phyloP scores from a whole-genome alignment of 2,329 filamentous ascomycete genomes.

The Penicillium capsulatum region DNA sequence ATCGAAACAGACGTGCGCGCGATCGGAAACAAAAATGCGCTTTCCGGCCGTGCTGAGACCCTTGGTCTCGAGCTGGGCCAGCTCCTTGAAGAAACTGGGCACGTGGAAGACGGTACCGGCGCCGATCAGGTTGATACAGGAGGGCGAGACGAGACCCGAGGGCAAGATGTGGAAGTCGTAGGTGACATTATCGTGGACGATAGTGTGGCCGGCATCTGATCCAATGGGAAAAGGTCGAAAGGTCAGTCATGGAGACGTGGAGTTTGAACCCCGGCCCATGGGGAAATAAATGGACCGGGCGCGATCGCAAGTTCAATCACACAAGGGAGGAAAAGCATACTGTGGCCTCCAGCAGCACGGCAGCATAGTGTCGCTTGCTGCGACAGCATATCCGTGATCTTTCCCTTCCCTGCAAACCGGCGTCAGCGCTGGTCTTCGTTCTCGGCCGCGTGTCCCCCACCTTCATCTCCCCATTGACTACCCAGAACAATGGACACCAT shows the following conservation, averaged over 20 bases:
- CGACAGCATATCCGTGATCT: constrained; percentile 47
- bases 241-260: not conserved
- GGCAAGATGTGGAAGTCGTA: constrained; percentile 50
- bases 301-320: too few relatives aligned
- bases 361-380: constrained; percentile 43
- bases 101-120: constrained; percentile 47
- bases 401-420: constrained; percentile 40
- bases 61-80: constrained; percentile 42
- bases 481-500: constrained; percentile 46
- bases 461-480: constrained; percentile 49
- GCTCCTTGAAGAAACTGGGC: constrained; percentile 48
- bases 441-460: constrained; percentile 21
- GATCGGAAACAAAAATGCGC: constrained; percentile 46
- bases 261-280: not conserved
- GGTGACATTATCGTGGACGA: constrained; percentile 44
- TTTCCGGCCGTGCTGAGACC: constrained; percentile 39
- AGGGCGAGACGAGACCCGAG: constrained; percentile 43
- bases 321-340: constrained; percentile 28
- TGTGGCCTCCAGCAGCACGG: constrained; percentile 47
- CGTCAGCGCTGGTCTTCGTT: not conserved
- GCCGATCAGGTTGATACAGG: constrained; percentile 46
- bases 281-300: too few relatives aligned
- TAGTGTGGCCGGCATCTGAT: constrained; percentile 46
- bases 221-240: constrained; percentile 10
- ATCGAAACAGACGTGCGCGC: constrained; percentile 45